phyloP scores from a whole-genome alignment of 2,329 filamentous ascomycete species.

The Clonostachys solani region DNA sequence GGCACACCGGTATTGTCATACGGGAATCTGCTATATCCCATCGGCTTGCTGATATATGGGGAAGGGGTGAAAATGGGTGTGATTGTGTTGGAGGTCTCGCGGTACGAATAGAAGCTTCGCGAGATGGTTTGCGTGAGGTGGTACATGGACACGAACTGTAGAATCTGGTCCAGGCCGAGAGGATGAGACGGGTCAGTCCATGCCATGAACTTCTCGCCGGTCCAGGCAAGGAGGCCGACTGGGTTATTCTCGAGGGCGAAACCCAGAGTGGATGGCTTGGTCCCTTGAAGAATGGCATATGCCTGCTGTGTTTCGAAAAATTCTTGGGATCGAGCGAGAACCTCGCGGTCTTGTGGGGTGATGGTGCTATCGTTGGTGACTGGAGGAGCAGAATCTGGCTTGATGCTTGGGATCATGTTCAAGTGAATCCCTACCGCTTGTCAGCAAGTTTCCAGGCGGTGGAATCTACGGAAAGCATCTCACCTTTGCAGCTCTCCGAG shows the following conservation, averaged over 20 bases:
- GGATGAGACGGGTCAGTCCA: not conserved
- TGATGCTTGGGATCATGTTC: not conserved
- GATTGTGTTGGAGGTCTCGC: not conserved
- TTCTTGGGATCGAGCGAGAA: not conserved
- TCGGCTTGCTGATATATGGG: not conserved
- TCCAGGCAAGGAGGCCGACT: not conserved
- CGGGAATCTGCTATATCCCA: not conserved
- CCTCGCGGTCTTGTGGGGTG: not conserved
- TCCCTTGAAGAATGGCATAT: not conserved
- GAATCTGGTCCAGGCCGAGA: not conserved
- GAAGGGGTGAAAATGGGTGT: not conserved
- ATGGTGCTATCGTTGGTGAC: not conserved
- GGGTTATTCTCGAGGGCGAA: not conserved
- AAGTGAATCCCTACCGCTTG: not conserved
- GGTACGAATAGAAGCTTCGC: not conserved
- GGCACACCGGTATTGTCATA: not conserved
- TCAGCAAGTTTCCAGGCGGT: not conserved
- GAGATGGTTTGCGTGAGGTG: not conserved
- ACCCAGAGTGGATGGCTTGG: not conserved
- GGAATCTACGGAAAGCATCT: not conserved
- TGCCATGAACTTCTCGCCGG: not conserved
- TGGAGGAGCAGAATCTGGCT: not conserved
- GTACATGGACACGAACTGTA: not conserved
- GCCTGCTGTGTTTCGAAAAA: not conserved
- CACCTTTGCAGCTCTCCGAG: not conserved